Evolutionary conservation across 805 yeast species (phyloP), one percentile per base, ranked within the genome.

Genomic region (Hanseniaspora meyeri): DNA sequence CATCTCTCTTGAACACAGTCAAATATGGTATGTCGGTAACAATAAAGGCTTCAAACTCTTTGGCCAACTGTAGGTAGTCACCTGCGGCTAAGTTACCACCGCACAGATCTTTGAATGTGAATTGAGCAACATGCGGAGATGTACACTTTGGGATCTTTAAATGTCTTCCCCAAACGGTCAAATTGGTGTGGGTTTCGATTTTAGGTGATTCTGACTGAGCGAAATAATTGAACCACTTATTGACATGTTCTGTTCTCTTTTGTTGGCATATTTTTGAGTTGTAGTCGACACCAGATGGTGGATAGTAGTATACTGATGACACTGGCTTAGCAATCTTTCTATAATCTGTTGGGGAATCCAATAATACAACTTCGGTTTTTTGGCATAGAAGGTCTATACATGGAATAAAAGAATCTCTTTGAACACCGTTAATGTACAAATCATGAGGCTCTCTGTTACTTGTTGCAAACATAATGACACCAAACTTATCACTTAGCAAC

Each of bases 401-500:
- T 1, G 98, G 98, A 55, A 93, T 77, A 64, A 93, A 93, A 17
- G 90, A 82, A 59, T 83, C 86, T 62, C 98, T 76, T 70, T 93
- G 98, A 49, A 93, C 84, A 38, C 98, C 98, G 67, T 93, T 89
- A 63, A 86, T 80, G 72, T 93, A 93, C 57, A 93, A 74, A 60
- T 89, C 96, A 68, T 86, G 93, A 0, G 98, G 98, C 0, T 90
- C 90, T 63, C 98, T 80, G 69, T 93, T 93, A 8, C 96, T 88
- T 1, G 98, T 93, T 31, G 96, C 90, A 73, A 93, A 90, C 10
- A 93, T 71, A 1, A 90, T 82, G 24, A 90, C 82, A 0, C 97
- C 97, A 64, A 85, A 84, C 53, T 83, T 79, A 0, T 82, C 79
- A 48, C 84, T 78, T 57, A 90, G 70, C n/a, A 87, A 74, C 40